A percentile compares a stretch with the other conserved stretches of the same genome.
Conservation (phyloP, 768 basidiomycete species). For the Boletus insuetus region DNA sequence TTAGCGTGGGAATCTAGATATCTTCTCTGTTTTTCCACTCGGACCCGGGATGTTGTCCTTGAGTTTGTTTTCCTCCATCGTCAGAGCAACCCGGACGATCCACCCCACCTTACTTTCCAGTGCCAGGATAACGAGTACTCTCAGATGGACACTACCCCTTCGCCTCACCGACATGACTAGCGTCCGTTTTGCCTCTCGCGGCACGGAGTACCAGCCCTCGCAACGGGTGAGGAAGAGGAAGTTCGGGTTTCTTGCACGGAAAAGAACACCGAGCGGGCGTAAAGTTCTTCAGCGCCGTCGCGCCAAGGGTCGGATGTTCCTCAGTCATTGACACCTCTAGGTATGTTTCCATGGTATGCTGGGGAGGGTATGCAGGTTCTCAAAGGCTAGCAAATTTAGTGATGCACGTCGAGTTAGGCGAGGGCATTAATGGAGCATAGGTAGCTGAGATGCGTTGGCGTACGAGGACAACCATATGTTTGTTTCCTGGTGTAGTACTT, state of each 20-base stretch:
- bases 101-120: constrained; percentile 14
- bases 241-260: constrained; percentile 84
- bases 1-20: constrained; percentile 19
- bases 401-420: constrained; percentile 1
- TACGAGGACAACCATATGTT: no score
- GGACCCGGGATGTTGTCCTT: constrained; percentile 11
- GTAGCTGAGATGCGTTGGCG: no score
- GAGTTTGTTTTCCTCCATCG: constrained; percentile 19
- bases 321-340: constrained; percentile 61
- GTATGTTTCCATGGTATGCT: constrained; percentile 10
- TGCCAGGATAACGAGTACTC: constrained; percentile 13
- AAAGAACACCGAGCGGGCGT: constrained; percentile 64
- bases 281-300: constrained; percentile 69
- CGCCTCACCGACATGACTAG: constrained; percentile 17
- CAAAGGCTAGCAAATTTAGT: no score
- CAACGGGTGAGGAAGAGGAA: constrained; percentile 91
- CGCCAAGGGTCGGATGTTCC: constrained; percentile 72
- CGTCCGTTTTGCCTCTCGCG: constrained; percentile 61
- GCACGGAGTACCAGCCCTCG: constrained; percentile 95
- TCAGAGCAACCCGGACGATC: constrained; percentile 23
- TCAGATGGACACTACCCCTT: constrained; percentile 23
- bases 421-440: neutral
- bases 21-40: neutral
- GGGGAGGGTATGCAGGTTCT: neutral
- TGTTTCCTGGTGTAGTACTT: no score